A percentile compares a stretch with the other conserved stretches of the same genome.
Conservation (phyloP, 2,329 filamentous ascomycete genomes). For the Calonectria henricotiae region DNA sequence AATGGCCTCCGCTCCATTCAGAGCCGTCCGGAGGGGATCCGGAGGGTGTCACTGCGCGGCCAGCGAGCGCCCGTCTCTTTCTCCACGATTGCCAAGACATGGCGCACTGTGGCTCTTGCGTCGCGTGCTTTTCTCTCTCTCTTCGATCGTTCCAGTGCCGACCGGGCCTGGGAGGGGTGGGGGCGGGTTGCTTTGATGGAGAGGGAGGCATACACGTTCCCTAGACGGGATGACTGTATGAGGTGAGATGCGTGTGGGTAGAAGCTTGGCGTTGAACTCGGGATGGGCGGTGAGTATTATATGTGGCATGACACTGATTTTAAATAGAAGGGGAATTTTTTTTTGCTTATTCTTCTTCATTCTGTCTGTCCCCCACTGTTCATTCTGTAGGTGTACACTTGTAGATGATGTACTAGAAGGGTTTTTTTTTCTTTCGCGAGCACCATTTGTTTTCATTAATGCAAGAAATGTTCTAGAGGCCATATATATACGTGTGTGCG, state of each 20-base stretch:
- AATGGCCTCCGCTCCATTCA: neutral
- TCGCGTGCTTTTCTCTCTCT: neutral
- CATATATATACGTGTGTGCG: neutral
- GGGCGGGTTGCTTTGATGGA: too few relatives aligned
- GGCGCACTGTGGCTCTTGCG: neutral
- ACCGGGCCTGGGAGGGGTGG: neutral
- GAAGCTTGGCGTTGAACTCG: neutral
- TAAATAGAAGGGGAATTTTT: neutral
- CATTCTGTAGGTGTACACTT: neutral
- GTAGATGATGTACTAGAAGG: too few relatives aligned
- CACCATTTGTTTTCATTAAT: neutral
- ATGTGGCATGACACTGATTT: slow-evolving; percentile 7
- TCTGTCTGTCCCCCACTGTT: neutral
- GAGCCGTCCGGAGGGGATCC: neutral
- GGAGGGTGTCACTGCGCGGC: slow-evolving; percentile 5
- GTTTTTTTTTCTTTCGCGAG: neutral
- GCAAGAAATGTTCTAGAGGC: too few relatives aligned
- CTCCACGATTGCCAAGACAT: slow-evolving; percentile 10
- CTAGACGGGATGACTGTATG: neutral
- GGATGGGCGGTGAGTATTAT: slow-evolving; percentile 12
- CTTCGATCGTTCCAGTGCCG: neutral
- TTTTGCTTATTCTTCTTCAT: neutral
- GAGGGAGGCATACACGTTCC: too few relatives aligned
- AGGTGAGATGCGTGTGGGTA: slow-evolving; percentile 5
- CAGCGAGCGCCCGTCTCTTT: neutral